Evolutionary conservation across 352 stramenopile species (phyloP), one percentile per base, ranked within the genome.

Genomic region (Elongisporangium anandrum): DNA sequence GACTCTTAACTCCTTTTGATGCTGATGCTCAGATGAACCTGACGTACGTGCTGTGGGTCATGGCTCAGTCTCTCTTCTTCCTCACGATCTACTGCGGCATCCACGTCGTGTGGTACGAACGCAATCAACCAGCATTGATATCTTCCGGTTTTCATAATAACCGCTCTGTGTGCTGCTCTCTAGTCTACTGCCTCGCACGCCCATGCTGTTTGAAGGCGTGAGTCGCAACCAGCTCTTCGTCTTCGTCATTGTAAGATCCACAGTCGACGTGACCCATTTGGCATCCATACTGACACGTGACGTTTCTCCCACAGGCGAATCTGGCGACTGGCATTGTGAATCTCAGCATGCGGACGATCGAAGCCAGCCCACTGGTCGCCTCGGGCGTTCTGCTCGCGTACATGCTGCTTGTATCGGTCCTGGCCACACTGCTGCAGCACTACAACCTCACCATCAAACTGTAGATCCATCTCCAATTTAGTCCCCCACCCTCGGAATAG

Each of bases 141-240:
- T 24, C 21, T 34, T 20, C 12, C 34, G 38, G 9, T 13, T n/a
- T 12, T 50, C 10, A 29, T 9, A 15, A 34, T 48, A 12, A 54
- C 45, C 17, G 38, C 34, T 49, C 45, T 59, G 34, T 19, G 2
- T 12, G 63, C n/a, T 29, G 15, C 45, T 51, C 26, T 47, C 10
- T 58, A 94, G 83, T 49, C 78, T 93, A 55, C 61, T 88, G 6
- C 78, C 85, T 4, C 73, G 78, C 34, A 79, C 78, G 17, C 83
- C 84, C 15, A 52, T 91, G 21, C 60, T 95, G 6, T 95, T 81
- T 59, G 64, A 77, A 22, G 85, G 85, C 61, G 72, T 90, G 50
- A 92, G 85, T 55, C 79, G 76, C 66, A 95, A 92, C 69, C 84
- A 93, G 65, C 75, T 95, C 56, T 92, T 93, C 57, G 63, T 93